These are phyloP conservation scores for Danielozyma ontarioensis DNA, from an alignment of 805 yeast species.

Conservation along the genomic window DNA sequence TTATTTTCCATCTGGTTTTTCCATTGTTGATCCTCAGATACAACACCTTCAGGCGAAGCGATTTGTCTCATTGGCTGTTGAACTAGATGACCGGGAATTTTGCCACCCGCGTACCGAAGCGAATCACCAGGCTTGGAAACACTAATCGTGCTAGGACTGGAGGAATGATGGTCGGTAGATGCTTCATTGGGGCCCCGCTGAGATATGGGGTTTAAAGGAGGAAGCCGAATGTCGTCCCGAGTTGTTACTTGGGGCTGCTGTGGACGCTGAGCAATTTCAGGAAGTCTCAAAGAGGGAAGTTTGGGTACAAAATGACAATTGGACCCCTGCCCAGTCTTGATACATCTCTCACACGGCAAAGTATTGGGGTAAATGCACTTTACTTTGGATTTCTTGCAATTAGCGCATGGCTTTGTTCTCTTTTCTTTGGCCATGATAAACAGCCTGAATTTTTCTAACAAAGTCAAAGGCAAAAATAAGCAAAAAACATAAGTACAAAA, in stretches of 20 bases:
- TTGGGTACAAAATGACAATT: conserved; percentile 53
- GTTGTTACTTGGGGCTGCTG: not conserved
- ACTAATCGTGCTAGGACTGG: no score
- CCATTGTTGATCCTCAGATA: conserved; percentile 29
- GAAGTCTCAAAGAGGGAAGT: conserved; percentile 38
- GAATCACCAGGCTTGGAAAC: no score
- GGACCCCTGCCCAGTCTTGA: conserved; percentile 39
- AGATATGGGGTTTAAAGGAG: conserved; percentile 12
- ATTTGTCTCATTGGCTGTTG: no score
- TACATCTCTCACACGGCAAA: conserved; percentile 57
- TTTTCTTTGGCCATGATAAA: conserved; percentile 29
- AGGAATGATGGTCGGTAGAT: no score
- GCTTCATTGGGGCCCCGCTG: no score
- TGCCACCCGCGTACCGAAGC: no score
- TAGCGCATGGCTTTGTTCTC: conserved; percentile 55
- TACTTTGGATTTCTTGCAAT: conserved; percentile 59
- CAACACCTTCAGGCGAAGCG: no score
- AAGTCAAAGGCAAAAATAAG: no score
- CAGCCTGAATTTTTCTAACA: no score
- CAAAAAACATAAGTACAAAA: no score
- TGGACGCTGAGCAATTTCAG: conserved; percentile 5
- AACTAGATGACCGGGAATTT: no score
- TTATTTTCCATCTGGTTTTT: conserved; percentile 28
- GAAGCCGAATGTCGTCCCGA: conserved; percentile 7
- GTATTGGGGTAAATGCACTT: conserved; percentile 48